These are phyloP conservation scores for Cryphonectria carpinicola DNA, from an alignment of 2,329 filamentous ascomycete species.

Conservation along the genomic window DNA sequence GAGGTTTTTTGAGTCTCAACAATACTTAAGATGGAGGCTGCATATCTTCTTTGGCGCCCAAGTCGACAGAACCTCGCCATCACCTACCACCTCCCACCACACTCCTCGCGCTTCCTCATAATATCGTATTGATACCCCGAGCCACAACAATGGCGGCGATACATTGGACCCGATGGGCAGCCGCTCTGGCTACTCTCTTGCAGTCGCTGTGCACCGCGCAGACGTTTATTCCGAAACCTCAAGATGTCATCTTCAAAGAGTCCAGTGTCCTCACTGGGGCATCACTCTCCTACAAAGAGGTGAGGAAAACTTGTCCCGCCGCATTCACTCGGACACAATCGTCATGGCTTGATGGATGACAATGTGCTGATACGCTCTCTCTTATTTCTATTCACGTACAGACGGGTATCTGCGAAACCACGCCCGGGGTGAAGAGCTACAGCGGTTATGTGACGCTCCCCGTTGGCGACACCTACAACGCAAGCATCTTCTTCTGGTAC, in stretches of 20 bases:
- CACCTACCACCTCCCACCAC: background rate
- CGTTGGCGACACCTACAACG: slow-evolving; percentile 48
- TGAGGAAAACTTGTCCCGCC: background rate
- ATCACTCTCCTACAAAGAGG: slow-evolving; percentile 23
- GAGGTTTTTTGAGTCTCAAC: background rate
- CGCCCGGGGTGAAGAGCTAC: slow-evolving; percentile 57
- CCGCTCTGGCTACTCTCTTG: background rate
- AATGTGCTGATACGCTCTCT: background rate
- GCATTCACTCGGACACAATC: background rate
- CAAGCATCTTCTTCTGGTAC: slow-evolving; percentile 68
- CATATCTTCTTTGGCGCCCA: background rate
- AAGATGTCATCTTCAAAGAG: background rate
- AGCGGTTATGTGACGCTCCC: slow-evolving; percentile 60
- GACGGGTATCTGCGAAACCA: slow-evolving; percentile 57
- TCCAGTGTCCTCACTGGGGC: slow-evolving; percentile 18
- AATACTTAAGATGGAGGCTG: background rate
- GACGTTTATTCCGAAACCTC: slow-evolving; percentile 18
- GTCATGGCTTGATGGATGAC: too few species aligned
- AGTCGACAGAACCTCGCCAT: background rate
- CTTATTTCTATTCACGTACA: background rate
- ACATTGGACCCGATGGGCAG: background rate
- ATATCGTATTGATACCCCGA: background rate
- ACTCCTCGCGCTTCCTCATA: background rate
- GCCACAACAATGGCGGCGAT: background rate
- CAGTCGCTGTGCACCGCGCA: slow-evolving; percentile 2